Percentiles rank a stretch among this genome's conserved stretches.
Conservation (phyloP, 1,284 basidiomycete species). For the Trichosporon sp. region DNA sequence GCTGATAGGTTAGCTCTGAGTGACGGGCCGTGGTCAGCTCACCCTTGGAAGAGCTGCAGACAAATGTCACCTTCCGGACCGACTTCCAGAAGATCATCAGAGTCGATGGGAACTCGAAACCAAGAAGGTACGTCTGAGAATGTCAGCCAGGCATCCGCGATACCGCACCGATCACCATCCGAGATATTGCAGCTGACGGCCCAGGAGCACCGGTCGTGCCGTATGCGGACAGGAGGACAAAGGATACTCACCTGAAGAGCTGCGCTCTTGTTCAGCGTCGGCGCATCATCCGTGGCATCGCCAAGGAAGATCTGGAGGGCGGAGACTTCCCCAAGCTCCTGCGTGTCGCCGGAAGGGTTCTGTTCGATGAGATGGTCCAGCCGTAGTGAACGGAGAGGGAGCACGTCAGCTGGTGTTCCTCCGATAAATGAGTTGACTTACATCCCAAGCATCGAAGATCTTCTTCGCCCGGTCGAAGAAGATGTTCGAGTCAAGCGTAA, state of each 20-base stretch:
- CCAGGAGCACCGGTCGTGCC: neutral
- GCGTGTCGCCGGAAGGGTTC: constrained; percentile 66
- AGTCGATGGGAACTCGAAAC: constrained; percentile 95
- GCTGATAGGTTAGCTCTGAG: constrained; percentile 26
- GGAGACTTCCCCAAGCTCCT: constrained; percentile 50
- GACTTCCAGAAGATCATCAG: constrained; percentile 67
- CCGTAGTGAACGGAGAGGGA: neutral
- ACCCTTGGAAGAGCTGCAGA: constrained; percentile 91
- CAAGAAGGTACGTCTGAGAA: constrained; percentile 84
- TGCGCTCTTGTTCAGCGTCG: constrained; percentile 79
- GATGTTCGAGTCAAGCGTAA: constrained; percentile 54
- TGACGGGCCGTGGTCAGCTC: constrained; percentile 13
- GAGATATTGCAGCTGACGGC: neutral
- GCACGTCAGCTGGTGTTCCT: neutral
- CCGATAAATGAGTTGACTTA: constrained; percentile 48
- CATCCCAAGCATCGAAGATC: constrained; percentile 70
- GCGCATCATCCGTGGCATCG: constrained; percentile 76
- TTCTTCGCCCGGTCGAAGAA: constrained; percentile 65
- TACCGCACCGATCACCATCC: neutral
- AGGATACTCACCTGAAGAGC: constrained; percentile 69
- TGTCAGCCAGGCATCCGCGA: neutral
- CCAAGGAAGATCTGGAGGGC: constrained; percentile 74
- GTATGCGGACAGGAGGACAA: neutral
- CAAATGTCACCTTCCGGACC: constrained; percentile 62
- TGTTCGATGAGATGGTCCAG: constrained; percentile 39